Evolutionary conservation across 1,284 basidiomycete genomes (phyloP).

Genomic region (Cryptococcus sp.): DNA sequence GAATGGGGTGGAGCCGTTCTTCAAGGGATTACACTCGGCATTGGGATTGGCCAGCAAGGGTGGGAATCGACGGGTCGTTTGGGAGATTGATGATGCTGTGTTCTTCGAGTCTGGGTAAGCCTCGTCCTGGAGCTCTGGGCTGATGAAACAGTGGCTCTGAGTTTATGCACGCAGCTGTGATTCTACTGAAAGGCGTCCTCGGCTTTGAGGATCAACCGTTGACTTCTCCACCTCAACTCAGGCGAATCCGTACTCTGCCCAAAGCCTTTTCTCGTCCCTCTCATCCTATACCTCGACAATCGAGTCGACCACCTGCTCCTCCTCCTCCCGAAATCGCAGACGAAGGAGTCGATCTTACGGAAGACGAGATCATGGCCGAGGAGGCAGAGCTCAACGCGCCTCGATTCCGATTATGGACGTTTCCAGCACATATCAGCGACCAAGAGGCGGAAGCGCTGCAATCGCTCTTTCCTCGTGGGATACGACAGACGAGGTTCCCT

Average conservation of each 20-base stretch:
- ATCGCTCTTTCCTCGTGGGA: slow-evolving; percentile 22
- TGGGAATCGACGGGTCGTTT: slow-evolving; percentile 36
- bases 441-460: slow-evolving; percentile 33
- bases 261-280: slow-evolving; percentile 9
- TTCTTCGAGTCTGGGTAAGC: slow-evolving; percentile 44
- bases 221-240: slow-evolving; percentile 29
- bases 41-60: slow-evolving; percentile 19
- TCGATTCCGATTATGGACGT: slow-evolving; percentile 38
- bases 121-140: neutral
- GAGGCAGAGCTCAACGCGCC: slow-evolving; percentile 37
- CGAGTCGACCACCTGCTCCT: slow-evolving; percentile 26
- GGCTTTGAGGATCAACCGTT: slow-evolving; percentile 39
- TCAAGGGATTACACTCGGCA: slow-evolving; percentile 36
- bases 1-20: slow-evolving; percentile 41
- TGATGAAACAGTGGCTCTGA: slow-evolving; percentile 31
- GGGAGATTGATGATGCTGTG: slow-evolving; percentile 46
- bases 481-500: slow-evolving; percentile 23
- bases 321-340: slow-evolving; percentile 21
- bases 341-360: slow-evolving; percentile 4
- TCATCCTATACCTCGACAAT: slow-evolving; percentile 1
- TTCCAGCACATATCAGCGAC: slow-evolving; percentile 38
- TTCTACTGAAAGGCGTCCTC: slow-evolving; percentile 39
- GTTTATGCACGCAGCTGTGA: slow-evolving; percentile 43
- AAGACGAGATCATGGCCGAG: slow-evolving; percentile 27
- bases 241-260: slow-evolving; percentile 20